Base-by-base conservation (phyloP, 768 basidiomycete species). In the Pleurotus tuoliensis region DNA sequence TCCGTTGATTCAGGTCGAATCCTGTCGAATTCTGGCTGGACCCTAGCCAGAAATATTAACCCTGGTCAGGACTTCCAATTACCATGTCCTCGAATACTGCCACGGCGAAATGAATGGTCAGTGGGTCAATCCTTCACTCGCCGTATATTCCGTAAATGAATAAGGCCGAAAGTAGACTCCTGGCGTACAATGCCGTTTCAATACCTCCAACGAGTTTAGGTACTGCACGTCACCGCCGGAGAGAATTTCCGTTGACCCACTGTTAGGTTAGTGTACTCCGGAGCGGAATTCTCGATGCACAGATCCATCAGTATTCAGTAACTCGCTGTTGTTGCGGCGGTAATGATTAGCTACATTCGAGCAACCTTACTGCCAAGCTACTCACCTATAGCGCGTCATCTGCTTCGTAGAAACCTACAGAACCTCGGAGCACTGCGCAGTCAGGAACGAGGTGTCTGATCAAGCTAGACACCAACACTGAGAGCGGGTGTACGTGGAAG, bases 401-500 rank as follows among this genome's bases (percentile, higher is more conserved):
- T 30, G 51, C 39, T 52, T 52, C 37, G 16, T 41, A 50, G 34
- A 50, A 37, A 20, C 37, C 20, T 24, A 22, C 18, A 52, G 34
- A 52, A 52, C 38, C 22, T 37, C 24, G 48, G 46, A 27, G 37
- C 13, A 16, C 37, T 52, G 51, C 51, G 51, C 51, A 52, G 51
- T 52, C 51, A 52, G 51, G 51, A 52, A 52, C 51, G 27, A 16
- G 12, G 48, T n/a, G 13, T 27, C n/a, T 12, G 48, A 25, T 50
- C 48, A 50, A 15, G 37, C n/a, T 44, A 18, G 41, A 44, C 41
- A 44, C 20, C 41, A 41, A 13, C 40, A 44, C 6, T 22, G 41
- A 34, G 30, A 38, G 48, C 48, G 51, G 51, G 51, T 52, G 37
- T 18, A 52, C 38, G 51, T 52, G 51, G 51, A 52, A 52, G 51